Evolutionary conservation across 805 yeast species (phyloP).

Genomic region (Saccharomyces jurei): DNA sequence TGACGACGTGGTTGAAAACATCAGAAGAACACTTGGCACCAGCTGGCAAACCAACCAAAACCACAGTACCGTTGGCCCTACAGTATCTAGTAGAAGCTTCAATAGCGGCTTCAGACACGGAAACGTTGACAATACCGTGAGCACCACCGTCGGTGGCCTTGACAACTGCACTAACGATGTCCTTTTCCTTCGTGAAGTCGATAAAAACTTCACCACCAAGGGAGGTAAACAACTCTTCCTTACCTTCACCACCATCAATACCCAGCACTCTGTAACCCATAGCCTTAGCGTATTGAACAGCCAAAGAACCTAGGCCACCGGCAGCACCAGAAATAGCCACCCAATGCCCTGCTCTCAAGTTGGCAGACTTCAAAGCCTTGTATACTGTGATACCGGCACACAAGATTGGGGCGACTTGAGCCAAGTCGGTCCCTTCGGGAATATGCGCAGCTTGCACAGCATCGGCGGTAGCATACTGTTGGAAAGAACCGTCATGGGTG

Average conservation of each 20-base stretch:
- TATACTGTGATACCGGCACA: conserved; percentile 65
- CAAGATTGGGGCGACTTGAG: conserved; percentile 52
- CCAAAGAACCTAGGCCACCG: conserved; percentile 74
- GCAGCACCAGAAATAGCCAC: conserved; percentile 72
- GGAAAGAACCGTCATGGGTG: conserved; percentile 65
- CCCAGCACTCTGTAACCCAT: conserved; percentile 67
- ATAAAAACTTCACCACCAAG: conserved; percentile 59
- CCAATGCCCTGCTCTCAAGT: conserved; percentile 58
- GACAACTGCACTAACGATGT: conserved; percentile 38
- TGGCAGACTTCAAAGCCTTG: conserved; percentile 58
- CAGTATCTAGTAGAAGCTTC: conserved; percentile 43
- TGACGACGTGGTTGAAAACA: conserved; percentile 44
- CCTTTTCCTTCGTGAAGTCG: conserved; percentile 47
- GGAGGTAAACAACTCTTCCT: conserved; percentile 42
- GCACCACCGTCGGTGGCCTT: conserved; percentile 55
- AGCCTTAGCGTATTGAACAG: conserved; percentile 67
- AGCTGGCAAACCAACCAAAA: conserved; percentile 53
- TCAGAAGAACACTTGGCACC: conserved; percentile 40
- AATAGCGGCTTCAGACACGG: conserved; percentile 48
- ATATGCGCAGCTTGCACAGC: conserved; percentile 56
- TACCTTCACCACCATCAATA: conserved; percentile 69
- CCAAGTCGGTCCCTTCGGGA: conserved; percentile 47
- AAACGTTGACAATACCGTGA: conserved; percentile 63
- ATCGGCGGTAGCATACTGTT: conserved; percentile 58
- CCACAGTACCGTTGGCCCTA: conserved; percentile 54